Evolutionary conservation across 2,329 filamentous ascomycete genomes (phyloP), one percentile per base, ranked within the genome.

Genomic region (Colletotrichum lentis): DNA sequence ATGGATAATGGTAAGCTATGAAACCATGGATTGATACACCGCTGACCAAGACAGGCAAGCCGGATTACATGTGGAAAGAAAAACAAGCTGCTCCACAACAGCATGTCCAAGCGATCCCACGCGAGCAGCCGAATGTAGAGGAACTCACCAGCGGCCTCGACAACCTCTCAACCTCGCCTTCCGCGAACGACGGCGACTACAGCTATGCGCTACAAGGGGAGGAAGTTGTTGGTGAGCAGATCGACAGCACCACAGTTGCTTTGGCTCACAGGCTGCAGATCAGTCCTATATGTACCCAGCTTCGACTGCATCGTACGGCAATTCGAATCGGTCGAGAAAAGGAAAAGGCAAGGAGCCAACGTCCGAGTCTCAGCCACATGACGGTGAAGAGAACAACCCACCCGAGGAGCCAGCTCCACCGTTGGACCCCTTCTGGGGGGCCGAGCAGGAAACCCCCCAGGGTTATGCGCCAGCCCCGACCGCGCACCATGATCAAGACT

Each of bases 1-100:
- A 67, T 70, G 65, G 72, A 76, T 44, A 69, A 74, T 57, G 78
- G 78, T 80, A 72, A 7, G 70, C 70, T 37, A 67, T 55, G 14
- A 47, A 18, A 3, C 12, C 3, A 10, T 5, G 3, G 47, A 27
- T 14, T 16, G 10, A 35, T 6, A 41, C 50, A 56, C n/a, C 20
- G 20, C 66, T 70, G 22, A 68, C 37, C 11, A 44, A 53, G 47
- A 12, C 22, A 78, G 76, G 75, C 22, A 62, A 69, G n/a, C 6
- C 46, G 14, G 71, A 74, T 14, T 74, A 71, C 47, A 69, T 75
- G 16, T 77, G 75, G 74, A 65, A 67, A 31, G 72, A 69, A 27
- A 49, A 60, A 47, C 57, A 46, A 39, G 49, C 54, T 46, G 44
- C 53, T 18, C 47, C 64, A 18, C 69, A 73, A 49, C 71, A 63